These are phyloP conservation scores for Thalassiosira hispida DNA, from an alignment of 352 stramenopile genomes.

Conservation along the genomic window DNA sequence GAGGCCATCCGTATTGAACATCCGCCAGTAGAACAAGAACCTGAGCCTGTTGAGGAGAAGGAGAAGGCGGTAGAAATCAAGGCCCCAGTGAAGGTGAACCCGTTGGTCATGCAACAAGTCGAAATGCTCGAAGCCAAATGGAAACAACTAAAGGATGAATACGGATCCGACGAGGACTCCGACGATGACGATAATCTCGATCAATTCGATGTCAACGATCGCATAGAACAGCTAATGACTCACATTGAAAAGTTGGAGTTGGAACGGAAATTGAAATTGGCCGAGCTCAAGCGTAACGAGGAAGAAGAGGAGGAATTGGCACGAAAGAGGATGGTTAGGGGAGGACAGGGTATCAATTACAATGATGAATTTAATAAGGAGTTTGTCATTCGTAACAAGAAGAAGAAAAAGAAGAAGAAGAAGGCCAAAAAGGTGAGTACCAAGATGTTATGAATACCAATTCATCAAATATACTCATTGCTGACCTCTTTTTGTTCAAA, in stretches of 20 bases:
- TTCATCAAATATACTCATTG: no score
- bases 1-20: neutral
- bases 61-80: neutral
- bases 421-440: neutral
- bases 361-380: conserved; percentile 7
- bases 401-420: conserved; percentile 17
- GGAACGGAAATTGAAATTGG: conserved; percentile 3
- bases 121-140: conserved; percentile 24
- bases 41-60: neutral
- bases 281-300: conserved; percentile 3
- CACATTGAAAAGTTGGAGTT: conserved; percentile 15
- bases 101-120: conserved; percentile 15
- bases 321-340: conserved; percentile 16
- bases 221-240: conserved; percentile 13
- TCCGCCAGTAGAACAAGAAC: no score
- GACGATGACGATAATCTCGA: conserved; percentile 6
- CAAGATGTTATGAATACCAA: no score
- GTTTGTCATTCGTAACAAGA: conserved; percentile 8
- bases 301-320: conserved; percentile 9
- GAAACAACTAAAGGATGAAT: conserved; percentile 11
- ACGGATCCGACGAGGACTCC: conserved; percentile 2
- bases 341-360: conserved; percentile 6
- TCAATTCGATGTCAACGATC: conserved; percentile 5
- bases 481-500: no score
- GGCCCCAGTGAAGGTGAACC: neutral